These are phyloP conservation scores for Talaromyces verruculosus DNA, from an alignment of 2,329 filamentous ascomycete species.

Conservation along the genomic window DNA sequence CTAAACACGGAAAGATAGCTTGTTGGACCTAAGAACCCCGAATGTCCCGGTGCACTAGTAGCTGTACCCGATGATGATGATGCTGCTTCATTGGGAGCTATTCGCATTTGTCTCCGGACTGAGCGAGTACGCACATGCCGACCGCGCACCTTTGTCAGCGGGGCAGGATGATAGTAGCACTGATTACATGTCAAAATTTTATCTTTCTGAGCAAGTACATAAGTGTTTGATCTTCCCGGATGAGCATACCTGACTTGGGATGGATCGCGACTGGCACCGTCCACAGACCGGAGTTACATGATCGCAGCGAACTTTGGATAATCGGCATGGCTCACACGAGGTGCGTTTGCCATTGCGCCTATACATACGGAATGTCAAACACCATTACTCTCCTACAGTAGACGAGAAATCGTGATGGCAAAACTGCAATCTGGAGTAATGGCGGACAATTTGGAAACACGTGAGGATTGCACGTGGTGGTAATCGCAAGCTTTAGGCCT, in stretches of 20 bases:
- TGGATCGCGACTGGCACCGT: constrained; percentile 6
- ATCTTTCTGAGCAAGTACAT: neutral
- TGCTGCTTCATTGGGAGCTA: neutral
- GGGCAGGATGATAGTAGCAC: neutral
- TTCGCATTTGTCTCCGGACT: neutral
- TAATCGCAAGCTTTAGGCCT: neutral
- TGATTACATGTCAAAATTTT: neutral
- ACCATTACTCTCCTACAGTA: neutral
- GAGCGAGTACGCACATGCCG: neutral
- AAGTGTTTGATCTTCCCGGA: neutral
- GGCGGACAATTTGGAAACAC: neutral
- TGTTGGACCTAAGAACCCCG: neutral
- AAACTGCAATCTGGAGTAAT: neutral
- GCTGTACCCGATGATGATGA: neutral
- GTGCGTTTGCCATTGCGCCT: constrained; percentile 35
- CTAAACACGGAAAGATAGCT: neutral
- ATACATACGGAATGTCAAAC: neutral
- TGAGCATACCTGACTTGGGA: neutral
- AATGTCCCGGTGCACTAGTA: neutral
- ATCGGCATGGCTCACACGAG: constrained; percentile 41
- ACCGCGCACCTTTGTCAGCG: neutral
- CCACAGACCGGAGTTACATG: constrained; percentile 34
- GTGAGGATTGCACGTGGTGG: neutral
- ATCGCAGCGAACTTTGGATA: constrained; percentile 38
- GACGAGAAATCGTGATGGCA: neutral